Conservation (phyloP, 768 basidiomycete genomes). For the Sarcomyxa edulis region DNA sequence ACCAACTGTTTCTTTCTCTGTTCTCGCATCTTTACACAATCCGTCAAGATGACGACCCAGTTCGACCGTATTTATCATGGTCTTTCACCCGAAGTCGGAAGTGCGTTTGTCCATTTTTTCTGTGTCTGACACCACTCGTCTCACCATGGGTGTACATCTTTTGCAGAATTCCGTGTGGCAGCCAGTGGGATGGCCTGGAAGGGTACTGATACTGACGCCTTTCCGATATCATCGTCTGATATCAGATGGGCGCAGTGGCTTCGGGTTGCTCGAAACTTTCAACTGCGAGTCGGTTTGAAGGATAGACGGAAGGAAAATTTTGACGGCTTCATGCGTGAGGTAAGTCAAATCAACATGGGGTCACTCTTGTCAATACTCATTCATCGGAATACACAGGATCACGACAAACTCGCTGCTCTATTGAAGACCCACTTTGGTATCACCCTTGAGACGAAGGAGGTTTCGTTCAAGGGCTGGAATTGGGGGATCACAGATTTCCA, state of each 20-base stretch:
- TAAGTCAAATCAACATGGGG: slow-evolving; percentile 22
- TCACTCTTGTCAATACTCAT: background rate
- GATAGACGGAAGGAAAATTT: slow-evolving; percentile 79
- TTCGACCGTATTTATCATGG: slow-evolving; percentile 85
- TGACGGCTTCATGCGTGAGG: slow-evolving; percentile 91
- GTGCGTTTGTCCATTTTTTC: slow-evolving; percentile 47
- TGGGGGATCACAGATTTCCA: slow-evolving; percentile 96
- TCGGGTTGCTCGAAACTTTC: slow-evolving; percentile 88
- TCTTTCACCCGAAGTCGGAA: slow-evolving; percentile 67
- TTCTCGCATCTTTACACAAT: background rate
- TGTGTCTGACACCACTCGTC: no score
- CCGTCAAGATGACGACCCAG: slow-evolving; percentile 59
- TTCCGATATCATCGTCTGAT: slow-evolving; percentile 60
- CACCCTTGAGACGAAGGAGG: slow-evolving; percentile 80
- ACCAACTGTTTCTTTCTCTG: no score
- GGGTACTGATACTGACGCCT: slow-evolving; percentile 62
- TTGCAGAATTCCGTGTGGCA: slow-evolving; percentile 83
- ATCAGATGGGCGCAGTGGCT: slow-evolving; percentile 92
- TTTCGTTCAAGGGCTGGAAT: slow-evolving; percentile 94
- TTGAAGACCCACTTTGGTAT: slow-evolving; percentile 87
- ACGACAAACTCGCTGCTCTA: slow-evolving; percentile 75
- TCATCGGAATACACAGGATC: slow-evolving; percentile 54
- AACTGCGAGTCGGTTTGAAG: slow-evolving; percentile 79
- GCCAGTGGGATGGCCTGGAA: slow-evolving; percentile 94
- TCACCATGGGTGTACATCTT: no score